Evolutionary conservation across 768 basidiomycete species (phyloP).

Genomic region (Clavaria fumosa): DNA sequence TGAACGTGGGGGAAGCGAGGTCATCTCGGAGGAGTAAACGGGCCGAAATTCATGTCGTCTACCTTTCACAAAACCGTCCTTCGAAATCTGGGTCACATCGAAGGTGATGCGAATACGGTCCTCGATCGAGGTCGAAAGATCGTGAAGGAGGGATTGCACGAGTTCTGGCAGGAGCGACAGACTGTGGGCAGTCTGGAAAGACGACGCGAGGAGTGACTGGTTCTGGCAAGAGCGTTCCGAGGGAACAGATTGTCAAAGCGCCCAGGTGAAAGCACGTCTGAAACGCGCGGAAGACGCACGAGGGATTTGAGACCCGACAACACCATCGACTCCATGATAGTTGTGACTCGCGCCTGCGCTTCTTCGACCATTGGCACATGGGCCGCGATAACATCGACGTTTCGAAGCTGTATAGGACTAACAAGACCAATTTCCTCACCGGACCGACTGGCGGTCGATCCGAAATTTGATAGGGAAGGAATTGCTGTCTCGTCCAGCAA

Average conservation of each 20-base stretch:
- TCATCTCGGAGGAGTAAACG: constrained; percentile 3
- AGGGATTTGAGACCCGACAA: constrained; percentile 59
- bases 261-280: constrained; percentile 3
- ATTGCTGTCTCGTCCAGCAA: constrained; percentile 30
- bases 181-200: constrained; percentile 92
- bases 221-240: no score
- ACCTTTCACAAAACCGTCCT: constrained; percentile 77
- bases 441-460: neutral
- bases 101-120: constrained; percentile 69
- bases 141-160: constrained; percentile 60
- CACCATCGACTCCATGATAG: constrained; percentile 88
- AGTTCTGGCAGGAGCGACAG: constrained; percentile 71
- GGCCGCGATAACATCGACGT: constrained; percentile 53
- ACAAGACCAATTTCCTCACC: no score
- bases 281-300: constrained; percentile 28
- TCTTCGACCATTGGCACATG: constrained; percentile 62
- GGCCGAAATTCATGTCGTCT: constrained; percentile 6
- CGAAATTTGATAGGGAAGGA: neutral
- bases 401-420: no score
- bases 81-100: constrained; percentile 75
- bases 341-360: constrained; percentile 51
- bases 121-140: constrained; percentile 74
- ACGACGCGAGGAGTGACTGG: constrained; percentile 79
- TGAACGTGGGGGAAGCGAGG: constrained; percentile 8
- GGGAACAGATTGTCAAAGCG: constrained; percentile 5